These are phyloP conservation scores for Vicia villosa DNA, from an alignment of 306 rosid genomes.

Conservation along the genomic window DNA sequence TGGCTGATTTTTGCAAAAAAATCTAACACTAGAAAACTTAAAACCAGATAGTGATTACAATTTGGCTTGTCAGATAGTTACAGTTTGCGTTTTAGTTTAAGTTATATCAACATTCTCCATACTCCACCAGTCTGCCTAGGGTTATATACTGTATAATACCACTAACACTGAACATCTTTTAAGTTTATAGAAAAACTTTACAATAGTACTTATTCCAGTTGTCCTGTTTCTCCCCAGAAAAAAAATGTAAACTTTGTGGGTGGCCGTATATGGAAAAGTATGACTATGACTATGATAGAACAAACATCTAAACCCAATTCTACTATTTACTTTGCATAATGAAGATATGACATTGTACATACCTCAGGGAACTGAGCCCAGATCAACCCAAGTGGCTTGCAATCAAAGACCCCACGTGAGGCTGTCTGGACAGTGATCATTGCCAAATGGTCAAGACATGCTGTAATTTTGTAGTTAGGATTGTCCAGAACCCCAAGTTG, in stretches of 20 bases:
- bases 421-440: constrained; percentile 92
- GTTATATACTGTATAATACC: constrained; percentile 12
- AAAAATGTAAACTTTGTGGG: background rate
- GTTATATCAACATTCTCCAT: background rate
- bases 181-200: constrained; percentile 10
- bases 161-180: constrained; percentile 16
- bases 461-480: constrained; percentile 94
- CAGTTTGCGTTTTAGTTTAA: constrained; percentile 4
- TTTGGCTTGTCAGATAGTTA: background rate
- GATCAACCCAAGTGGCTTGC: constrained; percentile 96
- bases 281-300: background rate
- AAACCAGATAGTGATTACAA: constrained; percentile 4
- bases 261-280: constrained; percentile 10
- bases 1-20: background rate
- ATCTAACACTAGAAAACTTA: background rate
- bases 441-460: constrained; percentile 85
- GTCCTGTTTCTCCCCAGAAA: background rate
- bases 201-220: background rate
- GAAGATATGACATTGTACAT: constrained; percentile 22
- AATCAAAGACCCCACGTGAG: constrained; percentile 85
- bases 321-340: constrained; percentile 11
- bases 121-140: background rate
- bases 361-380: constrained; percentile 98
- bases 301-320: background rate
- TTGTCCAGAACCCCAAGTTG: constrained; percentile 90